These are phyloP conservation scores for Blastobotrys chiropterorum DNA, from an alignment of 805 yeast genomes.

Conservation along the genomic window DNA sequence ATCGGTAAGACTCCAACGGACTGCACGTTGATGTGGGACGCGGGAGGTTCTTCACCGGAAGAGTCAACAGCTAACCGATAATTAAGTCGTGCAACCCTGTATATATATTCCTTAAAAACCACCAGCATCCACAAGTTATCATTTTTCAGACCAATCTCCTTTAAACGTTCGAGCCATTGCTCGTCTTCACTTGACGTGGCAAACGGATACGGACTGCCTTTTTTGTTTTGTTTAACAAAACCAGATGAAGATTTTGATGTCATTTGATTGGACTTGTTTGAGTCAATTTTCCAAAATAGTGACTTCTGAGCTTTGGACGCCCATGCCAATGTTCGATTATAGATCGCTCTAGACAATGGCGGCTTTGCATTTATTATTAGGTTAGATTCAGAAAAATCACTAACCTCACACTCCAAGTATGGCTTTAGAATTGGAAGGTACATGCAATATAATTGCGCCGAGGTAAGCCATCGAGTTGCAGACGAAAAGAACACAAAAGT, in stretches of 20 bases:
- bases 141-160: slow-evolving; percentile 65
- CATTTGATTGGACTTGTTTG: background rate
- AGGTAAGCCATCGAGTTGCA: slow-evolving; percentile 53
- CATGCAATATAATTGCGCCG: slow-evolving; percentile 79
- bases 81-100: slow-evolving; percentile 26
- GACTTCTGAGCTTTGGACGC: slow-evolving; percentile 57
- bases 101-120: slow-evolving; percentile 60
- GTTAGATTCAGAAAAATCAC: slow-evolving; percentile 58
- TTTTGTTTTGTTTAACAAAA: background rate
- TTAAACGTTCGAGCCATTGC: slow-evolving; percentile 60
- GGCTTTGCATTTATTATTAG: slow-evolving; percentile 60
- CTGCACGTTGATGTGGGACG: slow-evolving; percentile 8
- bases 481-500: slow-evolving; percentile 55
- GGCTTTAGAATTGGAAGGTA: slow-evolving; percentile 75
- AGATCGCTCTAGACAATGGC: slow-evolving; percentile 62
- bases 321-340: slow-evolving; percentile 64
- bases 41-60: background rate
- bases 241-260: background rate
- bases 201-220: background rate
- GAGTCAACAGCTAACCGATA: slow-evolving; percentile 1
- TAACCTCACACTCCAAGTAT: slow-evolving; percentile 69
- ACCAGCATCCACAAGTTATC: slow-evolving; percentile 80
- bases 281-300: slow-evolving; percentile 64
- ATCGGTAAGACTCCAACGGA: slow-evolving; percentile 14
- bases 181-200: slow-evolving; percentile 27